phyloP scores from a whole-genome alignment of 352 stramenopile species.

The Aphanomyces euteiches region DNA sequence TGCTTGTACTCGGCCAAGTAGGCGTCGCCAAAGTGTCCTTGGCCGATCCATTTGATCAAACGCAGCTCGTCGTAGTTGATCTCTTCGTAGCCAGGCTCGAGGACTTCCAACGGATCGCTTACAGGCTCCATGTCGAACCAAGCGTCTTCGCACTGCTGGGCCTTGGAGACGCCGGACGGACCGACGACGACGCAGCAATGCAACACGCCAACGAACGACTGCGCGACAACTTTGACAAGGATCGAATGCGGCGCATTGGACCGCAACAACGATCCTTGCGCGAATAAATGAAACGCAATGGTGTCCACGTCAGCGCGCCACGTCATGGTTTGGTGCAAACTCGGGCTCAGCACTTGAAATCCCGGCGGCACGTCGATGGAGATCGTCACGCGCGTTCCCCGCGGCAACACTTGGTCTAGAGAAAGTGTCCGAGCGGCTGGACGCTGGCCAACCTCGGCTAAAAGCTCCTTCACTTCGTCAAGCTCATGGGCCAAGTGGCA shows the following conservation, averaged over 20 bases:
- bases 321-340: conserved; percentile 59
- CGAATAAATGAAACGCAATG: conserved; percentile 58
- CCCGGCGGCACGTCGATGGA: conserved; percentile 45
- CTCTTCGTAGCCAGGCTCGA: conserved; percentile 28
- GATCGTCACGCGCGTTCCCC: conserved; percentile 60
- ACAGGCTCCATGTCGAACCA: conserved; percentile 17
- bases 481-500: background rate
- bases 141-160: background rate
- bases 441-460: background rate
- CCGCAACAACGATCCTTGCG: conserved; percentile 36
- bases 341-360: conserved; percentile 41
- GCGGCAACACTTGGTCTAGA: conserved; percentile 31
- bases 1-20: conserved; percentile 60
- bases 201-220: conserved; percentile 29
- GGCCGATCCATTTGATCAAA: conserved; percentile 53
- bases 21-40: conserved; percentile 62
- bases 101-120: conserved; percentile 19
- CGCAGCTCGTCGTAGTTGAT: conserved; percentile 54
- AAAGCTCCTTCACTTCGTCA: background rate
- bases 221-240: conserved; percentile 47
- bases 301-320: conserved; percentile 56
- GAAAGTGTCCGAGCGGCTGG: background rate
- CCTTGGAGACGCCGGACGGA: conserved; percentile 24
- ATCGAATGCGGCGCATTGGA: conserved; percentile 55
- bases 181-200: conserved; percentile 55